Evolutionary conservation across 345 rosid genomes (phyloP).

Genomic region (Cochlearia excelsa): DNA sequence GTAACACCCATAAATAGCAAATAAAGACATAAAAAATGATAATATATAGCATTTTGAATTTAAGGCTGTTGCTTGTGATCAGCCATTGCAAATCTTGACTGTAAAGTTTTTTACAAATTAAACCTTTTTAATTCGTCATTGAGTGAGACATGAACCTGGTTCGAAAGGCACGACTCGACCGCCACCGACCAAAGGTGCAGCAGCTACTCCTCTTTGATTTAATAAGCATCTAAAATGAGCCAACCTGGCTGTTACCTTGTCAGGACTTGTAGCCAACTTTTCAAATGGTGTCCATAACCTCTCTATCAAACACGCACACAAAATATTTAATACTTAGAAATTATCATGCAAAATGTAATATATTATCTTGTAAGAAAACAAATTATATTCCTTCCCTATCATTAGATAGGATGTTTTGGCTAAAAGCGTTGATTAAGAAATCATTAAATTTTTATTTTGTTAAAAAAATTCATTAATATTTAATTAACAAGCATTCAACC

Average conservation of each 20-base stretch:
- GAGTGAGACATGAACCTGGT: conserved; percentile 63
- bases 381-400: too few relatives aligned
- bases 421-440: too few relatives aligned
- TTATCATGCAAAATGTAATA: background rate
- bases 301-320: conserved; percentile 37
- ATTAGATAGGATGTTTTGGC: too few relatives aligned
- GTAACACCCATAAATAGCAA: too few relatives aligned
- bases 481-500: too few relatives aligned
- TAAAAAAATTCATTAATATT: too few relatives aligned
- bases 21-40: too few relatives aligned
- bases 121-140: conserved; percentile 26
- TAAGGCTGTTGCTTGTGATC: too few relatives aligned
- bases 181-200: conserved; percentile 51
- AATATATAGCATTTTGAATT: too few relatives aligned
- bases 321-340: background rate
- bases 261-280: conserved; percentile 48
- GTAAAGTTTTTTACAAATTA: conserved; percentile 2
- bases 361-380: background rate
- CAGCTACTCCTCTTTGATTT: conserved; percentile 69
- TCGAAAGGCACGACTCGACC: conserved; percentile 50
- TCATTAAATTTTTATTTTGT: too few relatives aligned
- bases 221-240: conserved; percentile 67
- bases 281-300: conserved; percentile 62
- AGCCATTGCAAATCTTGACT: background rate
- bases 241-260: conserved; percentile 45